A percentile compares a stretch with the other conserved stretches of the same genome.
These are phyloP conservation scores for Leishmania mexicana DNA, from an alignment of 208 protist genomes.

Conservation along the genomic window DNA sequence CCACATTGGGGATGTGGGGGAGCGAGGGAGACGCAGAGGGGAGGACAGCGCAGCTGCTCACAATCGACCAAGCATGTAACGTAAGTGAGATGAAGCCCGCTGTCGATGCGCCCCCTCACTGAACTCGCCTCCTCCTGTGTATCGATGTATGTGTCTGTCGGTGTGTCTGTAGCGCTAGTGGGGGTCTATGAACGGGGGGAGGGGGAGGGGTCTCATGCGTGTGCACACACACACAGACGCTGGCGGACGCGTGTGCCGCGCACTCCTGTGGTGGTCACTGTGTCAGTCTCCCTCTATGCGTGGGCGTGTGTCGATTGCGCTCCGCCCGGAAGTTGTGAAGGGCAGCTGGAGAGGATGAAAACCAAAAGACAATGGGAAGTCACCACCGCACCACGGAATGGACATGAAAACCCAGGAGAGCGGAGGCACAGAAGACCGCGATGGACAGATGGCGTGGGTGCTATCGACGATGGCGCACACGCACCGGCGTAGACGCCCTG, in stretches of 20 bases:
- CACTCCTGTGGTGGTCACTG: neutral
- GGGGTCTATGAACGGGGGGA: neutral
- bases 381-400: neutral
- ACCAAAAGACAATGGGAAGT: neutral
- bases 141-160: neutral
- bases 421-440: neutral
- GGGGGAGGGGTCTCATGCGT: neutral
- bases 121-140: neutral
- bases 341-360: neutral
- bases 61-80: neutral
- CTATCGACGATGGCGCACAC: neutral
- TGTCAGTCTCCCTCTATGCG: neutral
- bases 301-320: neutral
- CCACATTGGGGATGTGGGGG: conserved; percentile 53
- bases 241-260: neutral
- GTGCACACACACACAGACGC: neutral
- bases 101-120: neutral
- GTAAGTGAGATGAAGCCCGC: neutral
- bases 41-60: neutral
- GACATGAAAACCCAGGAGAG: neutral
- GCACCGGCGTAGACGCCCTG: neutral
- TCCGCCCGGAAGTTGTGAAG: neutral
- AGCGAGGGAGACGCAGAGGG: neutral
- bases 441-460: neutral
- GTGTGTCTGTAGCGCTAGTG: neutral